Base-by-base conservation (phyloP, 495 filamentous ascomycete species). In the Neurospora intermedia region DNA sequence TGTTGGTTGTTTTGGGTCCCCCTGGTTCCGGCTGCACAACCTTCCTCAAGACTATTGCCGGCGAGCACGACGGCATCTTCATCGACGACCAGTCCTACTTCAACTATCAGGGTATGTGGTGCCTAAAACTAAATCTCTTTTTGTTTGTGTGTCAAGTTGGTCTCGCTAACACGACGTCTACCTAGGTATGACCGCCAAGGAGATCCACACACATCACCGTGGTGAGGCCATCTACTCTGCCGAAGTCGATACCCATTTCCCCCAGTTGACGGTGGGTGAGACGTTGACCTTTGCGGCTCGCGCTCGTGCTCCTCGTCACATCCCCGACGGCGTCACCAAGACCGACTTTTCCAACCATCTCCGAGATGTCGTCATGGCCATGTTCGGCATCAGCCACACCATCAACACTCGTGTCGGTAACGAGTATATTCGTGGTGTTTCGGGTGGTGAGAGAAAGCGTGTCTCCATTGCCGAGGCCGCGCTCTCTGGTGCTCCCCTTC, bases 221-320 rank as follows among this genome's bases (percentile, higher is more conserved):
- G 93, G 93, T 71, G 92, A 94, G 80, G 90, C 88, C 77, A 93
- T 94, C 77, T 94, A 94, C 78, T 91, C 90, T 54, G 91, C 92
- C 41, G 93, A 94, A 80, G 87, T 88, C 16, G 93, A 96, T 77
- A 87, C 92, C 4, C 92, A 95, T 81, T 94, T 94, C 78, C 93
- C 93, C n/a, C 88, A 91, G 80, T 82, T 96, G 69, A 91, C 89
- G 0, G 92, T 93, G 11, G 92, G 90, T 8, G 88, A 96, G 76
- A 96, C 93, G 1, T 78, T 96, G 27, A 87, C 87, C 6, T 94
- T 95, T 75, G 93, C 93, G n/a, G 90, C 92, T 11, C 82, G 85
- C 73, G 88, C 92, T 8, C 85, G 91, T 71, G 87, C 91, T 13
- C 91, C 91, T 20, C 81, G 84, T 9, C 87, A 90, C 69, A 83